Percentiles rank a stretch among this genome's conserved stretches.
These are phyloP conservation scores for Podospora australis DNA, from an alignment of 495 filamentous ascomycete species.

Conservation along the genomic window DNA sequence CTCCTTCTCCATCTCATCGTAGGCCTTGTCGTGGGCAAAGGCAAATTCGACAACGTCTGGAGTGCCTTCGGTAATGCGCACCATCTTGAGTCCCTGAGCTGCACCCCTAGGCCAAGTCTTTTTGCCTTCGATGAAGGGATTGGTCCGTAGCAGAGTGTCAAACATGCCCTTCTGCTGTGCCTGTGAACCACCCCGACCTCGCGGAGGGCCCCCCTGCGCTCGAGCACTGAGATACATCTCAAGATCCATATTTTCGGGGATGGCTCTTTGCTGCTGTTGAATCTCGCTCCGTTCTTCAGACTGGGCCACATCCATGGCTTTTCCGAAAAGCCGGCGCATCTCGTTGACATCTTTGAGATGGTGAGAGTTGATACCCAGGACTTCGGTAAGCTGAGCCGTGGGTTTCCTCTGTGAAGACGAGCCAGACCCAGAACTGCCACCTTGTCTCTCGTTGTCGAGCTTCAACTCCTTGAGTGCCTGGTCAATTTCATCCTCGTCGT, in stretches of 20 bases:
- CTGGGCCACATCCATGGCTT: slow-evolving; percentile 60
- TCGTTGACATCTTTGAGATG: slow-evolving; percentile 84
- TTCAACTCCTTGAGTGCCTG: slow-evolving; percentile 62
- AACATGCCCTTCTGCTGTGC: slow-evolving; percentile 35
- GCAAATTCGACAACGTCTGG: slow-evolving; percentile 58
- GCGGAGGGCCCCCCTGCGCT: slow-evolving; percentile 39
- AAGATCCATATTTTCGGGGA: slow-evolving; percentile 56
- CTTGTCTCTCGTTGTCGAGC: slow-evolving; percentile 19
- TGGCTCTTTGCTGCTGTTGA: slow-evolving; percentile 34
- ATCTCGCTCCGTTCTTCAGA: slow-evolving; percentile 42
- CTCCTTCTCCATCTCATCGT: slow-evolving; percentile 65
- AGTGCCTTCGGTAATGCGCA: slow-evolving; percentile 43
- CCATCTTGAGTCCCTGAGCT: slow-evolving; percentile 81
- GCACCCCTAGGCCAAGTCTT: slow-evolving; percentile 83
- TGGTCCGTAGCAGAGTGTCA: slow-evolving; percentile 63
- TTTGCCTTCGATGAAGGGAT: slow-evolving; percentile 82
- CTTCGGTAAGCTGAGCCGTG: slow-evolving; percentile 37
- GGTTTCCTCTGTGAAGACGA: background rate
- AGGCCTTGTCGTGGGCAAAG: slow-evolving; percentile 69
- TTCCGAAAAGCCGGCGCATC: slow-evolving; percentile 89
- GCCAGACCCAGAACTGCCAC: slow-evolving; percentile 4
- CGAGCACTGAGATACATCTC: slow-evolving; percentile 58
- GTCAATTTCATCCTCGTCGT: slow-evolving; percentile 86
- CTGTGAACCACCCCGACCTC: slow-evolving; percentile 47
- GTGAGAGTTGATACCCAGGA: slow-evolving; percentile 69